phyloP scores from a whole-genome alignment of 164 flowering plant genomes.

The Amborella trichopoda region DNA sequence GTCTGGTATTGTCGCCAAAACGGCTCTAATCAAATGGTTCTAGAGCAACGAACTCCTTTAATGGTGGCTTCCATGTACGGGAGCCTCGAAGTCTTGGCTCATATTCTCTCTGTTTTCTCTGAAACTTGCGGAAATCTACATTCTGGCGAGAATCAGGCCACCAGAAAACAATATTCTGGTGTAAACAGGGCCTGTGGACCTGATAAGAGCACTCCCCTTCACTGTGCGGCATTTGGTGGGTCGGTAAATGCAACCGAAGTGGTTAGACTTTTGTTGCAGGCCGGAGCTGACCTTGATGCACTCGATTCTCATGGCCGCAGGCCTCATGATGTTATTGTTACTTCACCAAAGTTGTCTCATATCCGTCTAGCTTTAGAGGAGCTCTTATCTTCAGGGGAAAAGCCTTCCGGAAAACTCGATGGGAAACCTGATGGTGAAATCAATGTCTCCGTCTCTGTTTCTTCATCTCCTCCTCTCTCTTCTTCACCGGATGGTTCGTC shows the following conservation, averaged over 20 bases:
- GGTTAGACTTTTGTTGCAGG: constrained; percentile 52
- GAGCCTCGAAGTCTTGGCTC: constrained; percentile 55
- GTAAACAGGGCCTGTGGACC: constrained; percentile 52
- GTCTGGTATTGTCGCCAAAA: constrained; percentile 82
- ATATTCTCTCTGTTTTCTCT: constrained; percentile 46
- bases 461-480: constrained; percentile 45
- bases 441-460: constrained; percentile 25
- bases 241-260: constrained; percentile 51
- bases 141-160: too few species aligned
- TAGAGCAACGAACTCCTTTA: constrained; percentile 70
- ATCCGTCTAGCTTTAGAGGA: constrained; percentile 36
- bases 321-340: constrained; percentile 62
- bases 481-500: constrained; percentile 51
- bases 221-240: constrained; percentile 93
- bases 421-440: constrained; percentile 15
- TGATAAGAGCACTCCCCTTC: constrained; percentile 77
- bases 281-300: constrained; percentile 64
- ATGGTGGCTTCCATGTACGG: constrained; percentile 98
- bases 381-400: constrained; percentile 22
- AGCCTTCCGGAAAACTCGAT: constrained; percentile 12
- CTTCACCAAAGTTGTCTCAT: constrained; percentile 38
- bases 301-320: constrained; percentile 52
- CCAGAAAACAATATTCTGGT: too few species aligned
- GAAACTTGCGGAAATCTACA: too few species aligned
- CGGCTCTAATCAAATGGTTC: constrained; percentile 79